Evolutionary conservation across 192 early-diverging fungal species (phyloP).

Genomic region (Backusella australiensis): DNA sequence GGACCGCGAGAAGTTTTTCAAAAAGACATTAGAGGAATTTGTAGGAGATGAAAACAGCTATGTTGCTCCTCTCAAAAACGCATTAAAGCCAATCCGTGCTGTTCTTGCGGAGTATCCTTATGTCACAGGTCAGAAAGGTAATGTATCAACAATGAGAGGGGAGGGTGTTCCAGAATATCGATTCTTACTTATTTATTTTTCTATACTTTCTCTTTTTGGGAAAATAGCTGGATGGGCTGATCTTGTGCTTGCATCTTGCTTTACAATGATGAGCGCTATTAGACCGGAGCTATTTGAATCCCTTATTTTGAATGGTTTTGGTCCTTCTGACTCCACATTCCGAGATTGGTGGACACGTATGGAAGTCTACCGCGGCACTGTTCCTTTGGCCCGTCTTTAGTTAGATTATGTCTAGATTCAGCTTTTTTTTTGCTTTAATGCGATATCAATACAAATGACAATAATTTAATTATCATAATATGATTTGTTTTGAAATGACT

Average conservation of each 20-base stretch:
- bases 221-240: conserved; percentile 42
- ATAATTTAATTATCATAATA: not conserved
- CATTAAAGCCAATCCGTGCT: conserved; percentile 20
- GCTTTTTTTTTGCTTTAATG: not conserved
- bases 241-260: conserved; percentile 33
- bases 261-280: conserved; percentile 32
- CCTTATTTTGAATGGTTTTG: conserved; percentile 29
- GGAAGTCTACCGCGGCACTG: conserved; percentile 18
- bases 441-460: not conserved
- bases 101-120: conserved; percentile 27
- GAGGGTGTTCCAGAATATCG: not conserved
- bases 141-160: not conserved
- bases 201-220: not conserved
- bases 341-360: conserved; percentile 38
- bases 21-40: conserved; percentile 29
- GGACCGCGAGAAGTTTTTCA: conserved; percentile 38
- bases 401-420: not conserved
- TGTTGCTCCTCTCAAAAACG: conserved; percentile 25
- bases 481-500: not conserved
- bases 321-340: conserved; percentile 26
- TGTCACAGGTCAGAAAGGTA: conserved; percentile 42
- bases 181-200: not conserved
- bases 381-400: not conserved
- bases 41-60: conserved; percentile 24
- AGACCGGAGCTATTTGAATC: conserved; percentile 37